Percentiles rank a stretch among this genome's conserved stretches.
Conservation (phyloP, 2,329 filamentous ascomycete genomes). For the Pleurostoma richardsiae region DNA sequence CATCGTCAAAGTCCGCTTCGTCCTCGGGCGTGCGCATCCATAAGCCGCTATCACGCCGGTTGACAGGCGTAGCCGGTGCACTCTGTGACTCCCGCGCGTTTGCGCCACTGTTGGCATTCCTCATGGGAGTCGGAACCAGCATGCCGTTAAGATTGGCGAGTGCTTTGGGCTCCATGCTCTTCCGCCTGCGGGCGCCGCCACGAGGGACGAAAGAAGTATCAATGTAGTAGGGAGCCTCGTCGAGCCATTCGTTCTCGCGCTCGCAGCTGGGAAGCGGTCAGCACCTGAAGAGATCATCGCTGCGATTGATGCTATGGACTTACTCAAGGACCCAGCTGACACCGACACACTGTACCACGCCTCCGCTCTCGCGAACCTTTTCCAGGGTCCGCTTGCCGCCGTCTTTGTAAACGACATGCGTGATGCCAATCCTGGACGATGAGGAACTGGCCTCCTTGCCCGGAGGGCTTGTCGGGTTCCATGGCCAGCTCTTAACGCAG, state of each 20-base stretch:
- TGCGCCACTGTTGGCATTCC: slow-evolving; percentile 18
- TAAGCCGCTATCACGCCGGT: slow-evolving; percentile 46
- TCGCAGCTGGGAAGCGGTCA: slow-evolving; percentile 53
- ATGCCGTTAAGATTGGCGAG: slow-evolving; percentile 65
- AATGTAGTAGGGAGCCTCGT: slow-evolving; percentile 65
- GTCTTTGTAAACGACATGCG: slow-evolving; percentile 88
- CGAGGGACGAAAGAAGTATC: slow-evolving; percentile 64
- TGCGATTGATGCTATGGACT: slow-evolving; percentile 28
- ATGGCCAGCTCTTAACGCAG: slow-evolving; percentile 71
- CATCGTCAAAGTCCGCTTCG: slow-evolving; percentile 24
- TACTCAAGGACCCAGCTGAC: slow-evolving; percentile 87
- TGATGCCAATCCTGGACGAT: slow-evolving; percentile 63
- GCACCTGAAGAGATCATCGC: slow-evolving; percentile 1
- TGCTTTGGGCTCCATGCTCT: slow-evolving; percentile 75
- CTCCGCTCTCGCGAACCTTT: slow-evolving; percentile 68
- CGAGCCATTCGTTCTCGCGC: slow-evolving; percentile 69
- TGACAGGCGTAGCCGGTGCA: slow-evolving; percentile 39
- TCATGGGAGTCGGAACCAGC: slow-evolving; percentile 40
- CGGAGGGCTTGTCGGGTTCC: slow-evolving; percentile 49
- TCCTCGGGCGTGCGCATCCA: slow-evolving; percentile 52
- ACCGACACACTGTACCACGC: slow-evolving; percentile 78
- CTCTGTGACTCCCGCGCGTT: slow-evolving; percentile 28
- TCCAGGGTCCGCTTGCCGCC: slow-evolving; percentile 75
- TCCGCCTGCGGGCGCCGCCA: slow-evolving; percentile 66
- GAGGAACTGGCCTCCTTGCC: slow-evolving; percentile 23